Evolutionary conservation across 2,329 filamentous ascomycete species (phyloP).

Genomic region (Aspergillus tanneri): DNA sequence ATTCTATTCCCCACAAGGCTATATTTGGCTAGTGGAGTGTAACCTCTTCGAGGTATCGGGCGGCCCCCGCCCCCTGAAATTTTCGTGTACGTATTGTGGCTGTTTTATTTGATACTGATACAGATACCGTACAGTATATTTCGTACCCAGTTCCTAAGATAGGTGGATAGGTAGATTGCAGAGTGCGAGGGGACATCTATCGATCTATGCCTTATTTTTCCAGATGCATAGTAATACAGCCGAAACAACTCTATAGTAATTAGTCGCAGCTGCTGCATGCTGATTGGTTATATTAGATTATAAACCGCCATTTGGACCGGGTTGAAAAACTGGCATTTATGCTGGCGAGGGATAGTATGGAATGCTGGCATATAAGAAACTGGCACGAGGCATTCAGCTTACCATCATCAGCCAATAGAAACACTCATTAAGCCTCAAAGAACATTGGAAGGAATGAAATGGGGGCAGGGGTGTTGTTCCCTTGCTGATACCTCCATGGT

Average conservation of each 20-base stretch:
- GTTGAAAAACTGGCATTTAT: conserved; percentile 10
- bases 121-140: background rate
- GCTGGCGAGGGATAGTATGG: conserved; percentile 20
- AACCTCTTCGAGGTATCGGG: conserved; percentile 9
- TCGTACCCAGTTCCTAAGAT: background rate
- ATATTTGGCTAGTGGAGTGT: conserved; percentile 21
- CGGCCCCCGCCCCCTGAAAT: conserved; percentile 21
- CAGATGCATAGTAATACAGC: too few species aligned
- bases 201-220: too few species aligned
- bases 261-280: background rate
- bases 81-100: conserved; percentile 4
- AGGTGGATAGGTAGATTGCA: background rate
- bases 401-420: too few species aligned
- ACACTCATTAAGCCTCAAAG: too few species aligned
- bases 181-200: too few species aligned
- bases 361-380: too few species aligned
- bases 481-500: too few species aligned
- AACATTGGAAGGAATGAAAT: too few species aligned
- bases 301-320: background rate
- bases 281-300: background rate
- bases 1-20: conserved; percentile 16
- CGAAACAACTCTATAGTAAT: background rate
- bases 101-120: background rate
- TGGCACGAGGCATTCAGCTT: too few species aligned
- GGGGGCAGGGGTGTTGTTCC: too few species aligned